Conservation (phyloP, 2,329 filamentous ascomycete species). For the Sporothrix globosa region DNA sequence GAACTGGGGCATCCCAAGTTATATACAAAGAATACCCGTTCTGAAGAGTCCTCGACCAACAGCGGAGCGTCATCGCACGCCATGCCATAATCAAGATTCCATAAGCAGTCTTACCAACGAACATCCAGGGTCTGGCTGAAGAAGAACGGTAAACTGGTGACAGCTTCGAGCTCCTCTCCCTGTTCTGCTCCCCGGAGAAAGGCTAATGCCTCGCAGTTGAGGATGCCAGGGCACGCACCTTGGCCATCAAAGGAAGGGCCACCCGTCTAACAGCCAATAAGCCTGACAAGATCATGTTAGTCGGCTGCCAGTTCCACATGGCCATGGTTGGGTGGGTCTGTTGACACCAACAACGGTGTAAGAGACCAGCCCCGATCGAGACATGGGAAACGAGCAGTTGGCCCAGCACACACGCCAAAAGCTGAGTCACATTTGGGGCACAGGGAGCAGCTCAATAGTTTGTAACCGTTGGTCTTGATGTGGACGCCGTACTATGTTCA, state of each 20-base stretch:
- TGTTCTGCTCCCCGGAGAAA: background rate
- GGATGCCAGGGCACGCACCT: background rate
- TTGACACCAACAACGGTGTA: conserved; percentile 17
- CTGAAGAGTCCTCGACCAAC: background rate
- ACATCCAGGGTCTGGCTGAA: conserved; percentile 10
- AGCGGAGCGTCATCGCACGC: conserved; percentile 11
- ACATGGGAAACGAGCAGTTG: conserved; percentile 24
- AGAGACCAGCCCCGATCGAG: conserved; percentile 28
- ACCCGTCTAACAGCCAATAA: conserved; percentile 1
- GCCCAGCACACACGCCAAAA: conserved; percentile 5
- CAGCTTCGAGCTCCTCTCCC: conserved; percentile 7
- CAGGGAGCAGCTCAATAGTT: background rate
- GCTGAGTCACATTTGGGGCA: conserved; percentile 31
- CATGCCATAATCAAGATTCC: background rate
- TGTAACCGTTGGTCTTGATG: background rate
- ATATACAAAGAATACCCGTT: conserved; percentile 20
- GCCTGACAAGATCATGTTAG: background rate
- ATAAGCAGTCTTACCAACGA: conserved; percentile 4
- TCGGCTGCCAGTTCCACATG: conserved; percentile 22
- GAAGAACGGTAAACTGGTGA: background rate
- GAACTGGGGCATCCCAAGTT: background rate
- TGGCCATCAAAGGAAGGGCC: background rate
- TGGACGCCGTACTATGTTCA: too few species aligned
- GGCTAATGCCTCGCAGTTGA: background rate
- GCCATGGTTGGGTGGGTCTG: background rate